These are phyloP conservation scores for Hemisphaericaspora xylofermentans DNA, from an alignment of 1,139 yeast species.

Conservation along the genomic window DNA sequence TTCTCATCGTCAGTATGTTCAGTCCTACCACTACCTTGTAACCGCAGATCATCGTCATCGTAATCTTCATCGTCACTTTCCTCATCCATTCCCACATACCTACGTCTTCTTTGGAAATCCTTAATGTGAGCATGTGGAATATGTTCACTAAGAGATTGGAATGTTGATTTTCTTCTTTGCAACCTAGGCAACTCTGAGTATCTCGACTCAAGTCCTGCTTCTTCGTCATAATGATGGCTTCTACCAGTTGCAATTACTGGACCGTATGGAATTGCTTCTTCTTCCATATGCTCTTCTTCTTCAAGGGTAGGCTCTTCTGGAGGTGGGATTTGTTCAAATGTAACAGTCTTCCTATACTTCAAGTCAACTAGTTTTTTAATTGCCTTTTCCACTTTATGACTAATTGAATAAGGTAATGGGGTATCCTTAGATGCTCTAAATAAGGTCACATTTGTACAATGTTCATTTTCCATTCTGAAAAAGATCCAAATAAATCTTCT, in stretches of 20 bases:
- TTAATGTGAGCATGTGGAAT: constrained; percentile 81
- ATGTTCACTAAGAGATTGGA: constrained; percentile 52
- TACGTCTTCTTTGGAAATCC: constrained; percentile 76
- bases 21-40: neutral
- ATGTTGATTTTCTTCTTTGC: constrained; percentile 33
- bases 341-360: constrained; percentile 20
- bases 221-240: constrained; percentile 12
- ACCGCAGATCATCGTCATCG: constrained; percentile 4
- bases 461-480: constrained; percentile 95
- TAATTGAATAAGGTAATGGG: constrained; percentile 73
- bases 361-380: constrained; percentile 40
- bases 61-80: constrained; percentile 32
- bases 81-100: constrained; percentile 33
- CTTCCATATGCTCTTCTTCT: constrained; percentile 1
- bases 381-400: constrained; percentile 37
- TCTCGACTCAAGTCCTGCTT: constrained; percentile 11
- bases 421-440: constrained; percentile 86
- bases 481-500: constrained; percentile 87
- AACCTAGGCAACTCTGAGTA: constrained; percentile 10
- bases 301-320: neutral
- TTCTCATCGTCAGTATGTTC: neutral
- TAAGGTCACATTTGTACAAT: constrained; percentile 80
- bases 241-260: constrained; percentile 13
- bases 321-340: neutral
- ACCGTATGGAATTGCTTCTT: neutral